Evolutionary conservation across 2,329 filamentous ascomycete species (phyloP).

Genomic region (Drechslera avenae): DNA sequence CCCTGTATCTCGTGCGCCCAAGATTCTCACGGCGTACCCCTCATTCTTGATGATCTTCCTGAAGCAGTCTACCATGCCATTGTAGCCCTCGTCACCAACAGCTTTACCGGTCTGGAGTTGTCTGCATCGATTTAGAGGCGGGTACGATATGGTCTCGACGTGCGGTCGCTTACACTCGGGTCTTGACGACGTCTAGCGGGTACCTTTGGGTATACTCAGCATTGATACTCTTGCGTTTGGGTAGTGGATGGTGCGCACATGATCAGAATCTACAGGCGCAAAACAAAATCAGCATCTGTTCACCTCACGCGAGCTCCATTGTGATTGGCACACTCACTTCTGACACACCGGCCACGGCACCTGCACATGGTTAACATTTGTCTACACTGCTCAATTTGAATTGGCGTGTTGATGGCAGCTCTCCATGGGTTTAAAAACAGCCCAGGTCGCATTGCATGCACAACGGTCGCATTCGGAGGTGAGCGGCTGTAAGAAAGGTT

Average conservation of each 20-base stretch:
- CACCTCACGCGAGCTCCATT: slow-evolving; percentile 14
- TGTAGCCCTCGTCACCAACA: slow-evolving; percentile 82
- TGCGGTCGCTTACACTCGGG: slow-evolving; percentile 74
- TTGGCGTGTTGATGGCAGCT: background rate
- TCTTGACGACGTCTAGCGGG: slow-evolving; percentile 98
- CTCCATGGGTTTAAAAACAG: background rate
- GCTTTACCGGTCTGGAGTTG: slow-evolving; percentile 82
- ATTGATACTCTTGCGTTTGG: background rate
- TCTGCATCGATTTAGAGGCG: slow-evolving; percentile 55
- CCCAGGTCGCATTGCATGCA: slow-evolving; percentile 4
- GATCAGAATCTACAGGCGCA: slow-evolving; percentile 72
- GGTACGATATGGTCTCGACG: slow-evolving; percentile 4
- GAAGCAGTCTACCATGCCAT: slow-evolving; percentile 98
- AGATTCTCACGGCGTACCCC: slow-evolving; percentile 64
- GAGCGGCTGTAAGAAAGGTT: slow-evolving; percentile 34
- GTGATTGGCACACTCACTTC: slow-evolving; percentile 68
- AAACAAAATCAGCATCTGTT: slow-evolving; percentile 33
- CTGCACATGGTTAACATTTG: slow-evolving; percentile 53
- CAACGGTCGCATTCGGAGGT: slow-evolving; percentile 22
- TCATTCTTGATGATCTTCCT: slow-evolving; percentile 95
- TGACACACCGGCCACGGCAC: slow-evolving; percentile 95
- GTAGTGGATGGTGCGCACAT: slow-evolving; percentile 62
- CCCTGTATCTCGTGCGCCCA: background rate
- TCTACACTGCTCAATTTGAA: slow-evolving; percentile 5
- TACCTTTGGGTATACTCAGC: slow-evolving; percentile 68